Base-by-base conservation (phyloP, 2,329 filamentous ascomycete genomes). In the Trichoderma brevicompactum region DNA sequence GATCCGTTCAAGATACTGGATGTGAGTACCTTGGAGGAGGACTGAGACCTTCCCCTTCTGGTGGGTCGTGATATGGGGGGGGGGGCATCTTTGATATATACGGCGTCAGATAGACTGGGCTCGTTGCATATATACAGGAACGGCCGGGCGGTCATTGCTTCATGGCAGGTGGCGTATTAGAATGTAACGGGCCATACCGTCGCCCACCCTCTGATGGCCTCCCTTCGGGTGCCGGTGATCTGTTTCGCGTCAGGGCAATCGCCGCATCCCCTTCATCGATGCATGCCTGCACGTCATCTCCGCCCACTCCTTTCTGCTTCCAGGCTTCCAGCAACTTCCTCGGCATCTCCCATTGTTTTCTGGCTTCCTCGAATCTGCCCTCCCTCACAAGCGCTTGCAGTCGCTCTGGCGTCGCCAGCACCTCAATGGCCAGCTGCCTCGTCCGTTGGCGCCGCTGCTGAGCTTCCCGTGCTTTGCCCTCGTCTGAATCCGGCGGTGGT, bases 1-100 rank as follows among this genome's bases (percentile, higher is more conserved):
- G 95, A 99, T 82, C 95, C 95, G 0, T 99, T 93, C 78, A 89
- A 89, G 59, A 90, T 97, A 66, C 83, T 92, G 69, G 81, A 84
- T 67, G 77, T 86, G 41, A 72, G 73, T 15, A 72, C 77, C 62
- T 70, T 83, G 65, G 73, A 75, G 44, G 69, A 59, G 69, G 38
- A 65, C 13, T 66, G 36, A 65, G 69, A 13, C 17, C 36, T 7
- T 19, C 10, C 10, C 4, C 34, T 6, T 36, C 36, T 17, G 49
- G 13, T 17, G n/a, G 23, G 52, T n/a, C 17, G 17, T 40, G 36
- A 40, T 9, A 9, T 54, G 36, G 36, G 34, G 34, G 34, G 34
- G 43, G 43, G 17, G 49, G 7, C 2, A 15, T 28, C 36, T 54
- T 28, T 49, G 49, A 9, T 32, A 53, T 32, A 53, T 36, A 54